Base-by-base conservation (phyloP, 257 asterid species). In the Haberlea rhodopensis region DNA sequence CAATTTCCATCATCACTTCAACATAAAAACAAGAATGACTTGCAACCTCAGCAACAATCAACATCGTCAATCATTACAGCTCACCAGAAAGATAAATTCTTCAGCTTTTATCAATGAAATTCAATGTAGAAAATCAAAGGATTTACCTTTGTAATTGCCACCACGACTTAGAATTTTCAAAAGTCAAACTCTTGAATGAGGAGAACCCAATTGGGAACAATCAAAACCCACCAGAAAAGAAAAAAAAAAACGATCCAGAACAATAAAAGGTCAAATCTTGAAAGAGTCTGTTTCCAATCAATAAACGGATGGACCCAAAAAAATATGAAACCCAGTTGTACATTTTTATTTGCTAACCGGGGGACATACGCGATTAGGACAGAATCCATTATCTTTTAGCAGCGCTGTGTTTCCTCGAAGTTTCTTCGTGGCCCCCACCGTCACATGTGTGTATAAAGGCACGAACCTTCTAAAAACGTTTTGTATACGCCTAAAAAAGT, bases 221-320 rank as follows among this genome's bases (percentile, higher is more conserved):
- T 60, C 56, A 37, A 69, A 68, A 53, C 40, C 71, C 71, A 25
- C 71, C 32, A 45, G 21, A 20, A 58, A n/a, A n/a, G n/a, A n/a
- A n/a, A n/a, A n/a, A n/a, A n/a, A n/a, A 20, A 2, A 32, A 49
- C 16, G 26, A 43, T 34, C 64, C 23, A 18, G 18, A 22, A 49
- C 45, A 20, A 43, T 15, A 27, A 40, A 45, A 20, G 43, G 8
- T 15, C 75, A 74, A n/a, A 78, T 75, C 73, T 68, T 60, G 83
- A 71, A 75, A 29, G 63, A 71, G 68, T 57, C 73, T 46, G 11
- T 21, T 51, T 37, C 25, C 46, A 34, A 23, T 51, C 70, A 71
- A 78, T 56, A 21, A 51, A 26, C 19, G 4, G 5, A 9, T 5
- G 10, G 28, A 57, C 43, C 28, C 8, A 26, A 9, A 32, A n/a